Evolutionary conservation across 202 grass and related monocot genomes (phyloP), one percentile per base, ranked within the genome.

Genomic region (Carex sylvatica): DNA sequence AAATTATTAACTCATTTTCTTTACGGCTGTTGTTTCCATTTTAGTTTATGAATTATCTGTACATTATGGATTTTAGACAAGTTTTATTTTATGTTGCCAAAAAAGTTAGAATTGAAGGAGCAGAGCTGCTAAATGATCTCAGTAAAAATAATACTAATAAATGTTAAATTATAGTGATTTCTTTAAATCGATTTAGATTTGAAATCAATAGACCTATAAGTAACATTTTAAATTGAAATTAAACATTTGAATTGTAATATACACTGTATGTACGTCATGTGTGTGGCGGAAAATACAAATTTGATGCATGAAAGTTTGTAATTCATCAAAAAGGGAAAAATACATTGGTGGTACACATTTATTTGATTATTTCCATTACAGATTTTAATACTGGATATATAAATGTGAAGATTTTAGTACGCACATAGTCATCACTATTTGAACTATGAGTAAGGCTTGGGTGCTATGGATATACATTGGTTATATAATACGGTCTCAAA

Each of bases 1-100:
- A 33, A 33, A 33, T 33, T 3, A 33, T 33, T 33, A 33, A 33
- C 31, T 33, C 31, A 33, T 33, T 33, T 33, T 3, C 31, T 3
- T 33, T 3, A 40, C n/a, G n/a, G n/a, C n/a, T 7, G 2, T 14
- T 88, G 28, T 84, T 65, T 87, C 47, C 74, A 31, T 73, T 75
- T 6, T 65, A 15, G 0, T 83, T 83, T 86, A 79, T 70, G 8
- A 63, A 61, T 65, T 54, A 8, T 36, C 54, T 53, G 79, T 44
- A 5, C 40, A 61, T 62, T 74, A 10, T 86, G 1, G 14, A 70
- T 77, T 77, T 85, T 80, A 95, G 91, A 80, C 86, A 95, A 87
- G 91, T 98, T 88, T 87, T 95, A 23, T 10, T 98, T 82, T 86
- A 98, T 83, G 92, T 87, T 87, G 88, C 92, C 11, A 90, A 78